A percentile compares a stretch with the other conserved stretches of the same genome.
Evolutionary conservation across 2,329 filamentous ascomycete species (phyloP).

Genomic region (Drechslera avenae): DNA sequence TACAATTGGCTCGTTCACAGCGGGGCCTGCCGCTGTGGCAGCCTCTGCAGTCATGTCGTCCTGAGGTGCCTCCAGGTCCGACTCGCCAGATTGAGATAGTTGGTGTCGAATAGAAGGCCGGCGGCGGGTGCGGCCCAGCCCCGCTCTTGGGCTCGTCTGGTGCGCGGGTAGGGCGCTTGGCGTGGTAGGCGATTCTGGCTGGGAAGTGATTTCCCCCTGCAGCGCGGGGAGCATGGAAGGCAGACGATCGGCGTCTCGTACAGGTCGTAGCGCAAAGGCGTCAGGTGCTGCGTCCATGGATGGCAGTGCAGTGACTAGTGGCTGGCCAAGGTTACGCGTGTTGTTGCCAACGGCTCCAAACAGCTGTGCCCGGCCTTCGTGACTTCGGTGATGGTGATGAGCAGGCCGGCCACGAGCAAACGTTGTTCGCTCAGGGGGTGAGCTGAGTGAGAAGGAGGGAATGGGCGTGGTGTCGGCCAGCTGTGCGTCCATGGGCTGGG

Average conservation of each 20-base stretch:
- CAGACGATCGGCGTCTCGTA: slow-evolving; percentile 83
- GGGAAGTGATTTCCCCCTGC: slow-evolving; percentile 72
- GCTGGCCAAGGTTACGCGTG: slow-evolving; percentile 62
- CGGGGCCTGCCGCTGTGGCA: slow-evolving; percentile 75
- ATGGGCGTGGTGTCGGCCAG: slow-evolving; percentile 67
- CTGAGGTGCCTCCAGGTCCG: slow-evolving; percentile 77
- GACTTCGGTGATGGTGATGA: slow-evolving; percentile 57
- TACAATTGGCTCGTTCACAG: slow-evolving; percentile 68
- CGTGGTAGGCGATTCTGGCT: slow-evolving; percentile 72
- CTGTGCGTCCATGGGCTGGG: slow-evolving; percentile 56
- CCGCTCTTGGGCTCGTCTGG: slow-evolving; percentile 49
- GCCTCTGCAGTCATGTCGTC: slow-evolving; percentile 84
- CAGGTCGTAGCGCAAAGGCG: slow-evolving; percentile 74
- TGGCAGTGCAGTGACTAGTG: slow-evolving; percentile 69
- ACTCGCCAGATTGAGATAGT: slow-evolving; percentile 81
- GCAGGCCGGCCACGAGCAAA: slow-evolving; percentile 63
- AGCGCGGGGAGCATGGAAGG: slow-evolving; percentile 82
- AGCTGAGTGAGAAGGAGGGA: slow-evolving; percentile 68
- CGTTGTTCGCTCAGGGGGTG: slow-evolving; percentile 72
- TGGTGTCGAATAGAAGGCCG: slow-evolving; percentile 89
- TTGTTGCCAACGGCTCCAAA: slow-evolving; percentile 34
- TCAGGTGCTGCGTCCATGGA: slow-evolving; percentile 69
- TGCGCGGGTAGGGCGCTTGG: slow-evolving; percentile 41
- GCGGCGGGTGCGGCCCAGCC: slow-evolving; percentile 63
- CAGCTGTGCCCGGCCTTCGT: slow-evolving; percentile 51